These are phyloP conservation scores for Talaromyces ruber DNA, from an alignment of 495 filamentous ascomycete genomes.

Conservation along the genomic window DNA sequence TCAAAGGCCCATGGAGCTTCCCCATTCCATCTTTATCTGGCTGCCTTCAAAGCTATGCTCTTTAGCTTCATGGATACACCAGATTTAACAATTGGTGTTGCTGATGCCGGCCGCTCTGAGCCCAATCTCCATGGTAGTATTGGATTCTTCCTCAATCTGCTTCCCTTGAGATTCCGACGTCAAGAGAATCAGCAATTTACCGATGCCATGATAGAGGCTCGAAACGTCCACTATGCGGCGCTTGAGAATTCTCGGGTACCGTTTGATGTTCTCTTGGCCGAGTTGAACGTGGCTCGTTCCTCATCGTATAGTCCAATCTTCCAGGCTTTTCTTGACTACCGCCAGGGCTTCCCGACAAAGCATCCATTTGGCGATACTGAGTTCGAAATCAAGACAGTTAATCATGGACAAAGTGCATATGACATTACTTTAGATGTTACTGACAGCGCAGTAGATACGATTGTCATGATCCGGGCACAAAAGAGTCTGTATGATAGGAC, in stretches of 20 bases:
- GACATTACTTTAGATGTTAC: conserved; percentile 19
- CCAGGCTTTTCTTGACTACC: conserved; percentile 35
- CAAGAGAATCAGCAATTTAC: conserved; percentile 10
- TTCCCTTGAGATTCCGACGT: conserved; percentile 29
- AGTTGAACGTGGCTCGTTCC: conserved; percentile 23
- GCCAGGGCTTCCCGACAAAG: conserved; percentile 11
- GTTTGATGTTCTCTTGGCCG: conserved; percentile 34
- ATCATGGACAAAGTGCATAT: conserved; percentile 13
- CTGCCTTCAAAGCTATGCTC: conserved; percentile 24
- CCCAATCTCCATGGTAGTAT: conserved; percentile 15
- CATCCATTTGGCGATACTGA: conserved; percentile 15
- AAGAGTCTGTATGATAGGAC: conserved; percentile 16
- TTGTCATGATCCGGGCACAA: conserved; percentile 8
- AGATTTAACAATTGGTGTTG: conserved; percentile 35
- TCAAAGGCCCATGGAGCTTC: conserved; percentile 17
- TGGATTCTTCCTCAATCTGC: conserved; percentile 39
- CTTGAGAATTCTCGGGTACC: conserved; percentile 28
- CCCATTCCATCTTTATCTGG: conserved; percentile 37
- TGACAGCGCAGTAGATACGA: conserved; percentile 1
- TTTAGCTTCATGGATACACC: conserved; percentile 14
- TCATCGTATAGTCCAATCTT: conserved; percentile 26
- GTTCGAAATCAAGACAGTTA: conserved; percentile 11
- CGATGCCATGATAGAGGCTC: conserved; percentile 10
- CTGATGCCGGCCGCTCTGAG: conserved; percentile 30
- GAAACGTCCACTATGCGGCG: conserved; percentile 14